Evolutionary conservation across 2,329 filamentous ascomycete species (phyloP).

Genomic region (Lecanosticta acicola): DNA sequence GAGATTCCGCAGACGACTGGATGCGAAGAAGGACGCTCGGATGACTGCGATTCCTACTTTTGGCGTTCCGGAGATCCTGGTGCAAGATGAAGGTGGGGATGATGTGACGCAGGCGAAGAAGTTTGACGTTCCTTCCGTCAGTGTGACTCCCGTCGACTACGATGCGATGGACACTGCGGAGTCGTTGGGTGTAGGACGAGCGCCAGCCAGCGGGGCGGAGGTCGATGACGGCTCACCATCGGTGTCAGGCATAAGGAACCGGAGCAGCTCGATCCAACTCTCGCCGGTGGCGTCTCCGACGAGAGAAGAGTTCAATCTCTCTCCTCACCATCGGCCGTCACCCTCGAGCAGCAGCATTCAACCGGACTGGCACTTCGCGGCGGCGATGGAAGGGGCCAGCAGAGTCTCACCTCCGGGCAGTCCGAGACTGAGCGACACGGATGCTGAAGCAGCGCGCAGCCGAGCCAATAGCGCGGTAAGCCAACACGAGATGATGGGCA

Average conservation of each 20-base stretch:
- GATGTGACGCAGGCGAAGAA: slow-evolving; percentile 33
- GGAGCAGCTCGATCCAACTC: slow-evolving; percentile 30
- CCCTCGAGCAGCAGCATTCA: slow-evolving; percentile 28
- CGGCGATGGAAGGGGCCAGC: slow-evolving; percentile 36
- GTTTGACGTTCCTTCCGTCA: slow-evolving; percentile 28
- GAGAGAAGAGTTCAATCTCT: slow-evolving; percentile 18
- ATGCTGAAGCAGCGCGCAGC: slow-evolving; percentile 41
- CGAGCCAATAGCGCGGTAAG: slow-evolving; percentile 65
- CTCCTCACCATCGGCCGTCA: slow-evolving; percentile 22
- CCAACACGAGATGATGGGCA: slow-evolving; percentile 71
- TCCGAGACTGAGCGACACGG: slow-evolving; percentile 16
- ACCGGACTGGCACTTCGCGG: slow-evolving; percentile 44
- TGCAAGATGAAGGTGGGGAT: slow-evolving; percentile 67
- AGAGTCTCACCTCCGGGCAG: slow-evolving; percentile 27
- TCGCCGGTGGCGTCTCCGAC: slow-evolving; percentile 20
- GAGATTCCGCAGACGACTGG: slow-evolving; percentile 69
- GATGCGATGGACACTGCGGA: slow-evolving; percentile 32
- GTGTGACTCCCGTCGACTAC: slow-evolving; percentile 29
- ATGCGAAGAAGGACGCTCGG: slow-evolving; percentile 65
- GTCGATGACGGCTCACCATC: slow-evolving; percentile 3
- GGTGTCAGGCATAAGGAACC: slow-evolving; percentile 12
- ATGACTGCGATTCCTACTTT: slow-evolving; percentile 75
- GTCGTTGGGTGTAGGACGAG: slow-evolving; percentile 18
- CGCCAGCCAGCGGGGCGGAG: slow-evolving; percentile 10
- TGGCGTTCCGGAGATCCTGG: slow-evolving; percentile 80